Conservation (phyloP, 1,139 yeast genomes). For the Geotrichum candidum region DNA sequence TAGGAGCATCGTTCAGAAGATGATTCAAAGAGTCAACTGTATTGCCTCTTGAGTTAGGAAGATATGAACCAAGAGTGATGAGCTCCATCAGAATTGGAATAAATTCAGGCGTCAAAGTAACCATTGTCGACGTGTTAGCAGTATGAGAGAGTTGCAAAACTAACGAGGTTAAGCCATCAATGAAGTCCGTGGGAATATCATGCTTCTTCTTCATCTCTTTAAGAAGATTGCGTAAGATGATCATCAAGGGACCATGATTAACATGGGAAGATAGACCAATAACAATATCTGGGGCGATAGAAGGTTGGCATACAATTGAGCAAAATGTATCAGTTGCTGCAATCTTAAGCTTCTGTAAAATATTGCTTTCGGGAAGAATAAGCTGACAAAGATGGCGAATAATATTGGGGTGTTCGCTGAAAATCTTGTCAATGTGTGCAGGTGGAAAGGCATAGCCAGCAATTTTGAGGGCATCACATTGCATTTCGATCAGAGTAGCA, state of each 20-base stretch:
- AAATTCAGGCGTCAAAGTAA: conserved; percentile 61
- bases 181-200: conserved; percentile 32
- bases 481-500: conserved; percentile 54
- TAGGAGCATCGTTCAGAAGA: conserved; percentile 45
- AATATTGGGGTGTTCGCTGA: conserved; percentile 71
- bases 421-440: conserved; percentile 51
- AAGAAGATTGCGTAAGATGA: conserved; percentile 57
- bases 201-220: conserved; percentile 42
- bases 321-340: conserved; percentile 67
- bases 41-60: conserved; percentile 56
- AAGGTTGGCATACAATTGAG: conserved; percentile 60
- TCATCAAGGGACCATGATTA: conserved; percentile 76
- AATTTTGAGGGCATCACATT: conserved; percentile 63
- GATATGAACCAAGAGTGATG: conserved; percentile 45
- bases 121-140: conserved; percentile 34
- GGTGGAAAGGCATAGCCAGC: conserved; percentile 47
- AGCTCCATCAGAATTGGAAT: conserved; percentile 61
- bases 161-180: conserved; percentile 28
- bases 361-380: conserved; percentile 53
- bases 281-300: conserved; percentile 72
- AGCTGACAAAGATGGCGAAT: conserved; percentile 67
- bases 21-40: conserved; percentile 58
- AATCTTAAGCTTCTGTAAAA: conserved; percentile 46
- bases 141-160: conserved; percentile 28
- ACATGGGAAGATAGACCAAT: conserved; percentile 87